Evolutionary conservation across 257 asterid species (phyloP).

Genomic region (Salvia rosmarinus): DNA sequence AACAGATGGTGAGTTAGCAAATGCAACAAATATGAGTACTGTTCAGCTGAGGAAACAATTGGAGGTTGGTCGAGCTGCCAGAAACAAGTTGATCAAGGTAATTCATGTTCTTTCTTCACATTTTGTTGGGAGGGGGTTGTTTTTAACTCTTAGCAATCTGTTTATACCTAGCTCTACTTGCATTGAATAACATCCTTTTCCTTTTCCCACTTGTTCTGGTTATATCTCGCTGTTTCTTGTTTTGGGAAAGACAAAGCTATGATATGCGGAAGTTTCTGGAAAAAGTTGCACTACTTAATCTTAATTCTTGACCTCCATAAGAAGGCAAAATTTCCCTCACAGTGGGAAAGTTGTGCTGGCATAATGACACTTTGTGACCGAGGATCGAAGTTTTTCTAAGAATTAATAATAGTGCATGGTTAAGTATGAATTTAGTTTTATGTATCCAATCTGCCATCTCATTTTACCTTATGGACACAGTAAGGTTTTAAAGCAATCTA

Average conservation of each 20-base stretch:
- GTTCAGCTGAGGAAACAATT: slow-evolving; percentile 58
- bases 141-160: not conserved
- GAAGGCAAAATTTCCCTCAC: not conserved
- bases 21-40: slow-evolving; percentile 50
- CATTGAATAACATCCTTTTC: not conserved
- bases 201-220: slow-evolving; percentile 1
- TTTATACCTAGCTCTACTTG: slow-evolving; percentile 18
- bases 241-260: not conserved
- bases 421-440: not conserved
- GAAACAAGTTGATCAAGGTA: slow-evolving; percentile 93
- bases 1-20: slow-evolving; percentile 67
- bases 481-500: not conserved
- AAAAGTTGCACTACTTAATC: slow-evolving; percentile 19
- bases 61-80: slow-evolving; percentile 88
- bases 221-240: not conserved
- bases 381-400: not conserved
- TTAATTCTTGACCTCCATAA: not conserved
- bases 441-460: slow-evolving; percentile 7
- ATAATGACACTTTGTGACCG: not conserved
- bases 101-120: not conserved
- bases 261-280: not conserved
- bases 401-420: not conserved
- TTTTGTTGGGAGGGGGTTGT: not conserved
- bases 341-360: not conserved
- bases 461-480: not conserved